Evolutionary conservation across 345 rosid species (phyloP).

Genomic region (Populus davidiana): DNA sequence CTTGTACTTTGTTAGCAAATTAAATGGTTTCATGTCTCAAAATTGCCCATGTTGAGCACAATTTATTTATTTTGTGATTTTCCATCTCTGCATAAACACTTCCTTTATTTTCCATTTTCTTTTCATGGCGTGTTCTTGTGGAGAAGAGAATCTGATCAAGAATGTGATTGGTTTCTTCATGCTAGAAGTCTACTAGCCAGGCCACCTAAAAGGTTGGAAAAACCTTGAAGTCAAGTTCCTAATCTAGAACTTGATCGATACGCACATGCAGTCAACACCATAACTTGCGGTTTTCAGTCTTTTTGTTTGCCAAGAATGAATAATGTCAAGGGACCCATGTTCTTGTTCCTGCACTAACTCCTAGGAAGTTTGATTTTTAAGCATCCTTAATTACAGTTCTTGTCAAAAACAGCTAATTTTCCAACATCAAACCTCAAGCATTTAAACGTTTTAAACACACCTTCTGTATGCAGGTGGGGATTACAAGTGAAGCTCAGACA

Average conservation of each 20-base stretch:
- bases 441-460: neutral
- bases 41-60: no score
- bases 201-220: neutral
- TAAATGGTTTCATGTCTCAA: no score
- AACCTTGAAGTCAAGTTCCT: neutral
- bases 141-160: no score
- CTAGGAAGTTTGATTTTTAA: neutral
- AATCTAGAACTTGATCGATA: neutral
- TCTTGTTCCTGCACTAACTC: neutral
- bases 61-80: no score
- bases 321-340: neutral
- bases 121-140: no score
- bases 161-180: no score
- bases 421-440: neutral
- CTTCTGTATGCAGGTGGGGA: neutral
- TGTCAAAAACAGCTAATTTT: neutral
- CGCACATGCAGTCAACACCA: neutral
- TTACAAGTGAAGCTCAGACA: neutral
- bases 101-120: no score
- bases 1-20: no score
- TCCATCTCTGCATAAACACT: no score
- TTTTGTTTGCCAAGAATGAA: neutral
- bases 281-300: neutral
- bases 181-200: no score
- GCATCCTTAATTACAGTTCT: neutral